These are phyloP conservation scores for Flaveria sonorensis DNA, from an alignment of 129 eudicot genomes.

Conservation along the genomic window DNA sequence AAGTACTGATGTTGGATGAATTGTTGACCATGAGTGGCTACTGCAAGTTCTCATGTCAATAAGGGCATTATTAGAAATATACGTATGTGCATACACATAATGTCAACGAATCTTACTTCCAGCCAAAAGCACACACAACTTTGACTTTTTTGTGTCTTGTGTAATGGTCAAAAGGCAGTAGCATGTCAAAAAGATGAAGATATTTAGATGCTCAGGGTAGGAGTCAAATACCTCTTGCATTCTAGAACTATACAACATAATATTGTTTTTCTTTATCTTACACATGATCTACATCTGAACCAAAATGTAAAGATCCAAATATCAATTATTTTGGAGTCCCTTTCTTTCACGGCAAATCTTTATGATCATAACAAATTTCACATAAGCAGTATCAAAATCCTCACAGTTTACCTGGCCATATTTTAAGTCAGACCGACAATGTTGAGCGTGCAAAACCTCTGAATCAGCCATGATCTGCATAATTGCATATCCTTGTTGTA, in stretches of 20 bases:
- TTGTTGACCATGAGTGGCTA: constrained; percentile 31
- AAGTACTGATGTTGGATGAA: constrained; percentile 24
- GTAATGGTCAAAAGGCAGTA: constrained; percentile 35
- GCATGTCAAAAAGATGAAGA: constrained; percentile 29
- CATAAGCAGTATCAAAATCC: not conserved
- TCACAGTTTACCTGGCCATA: constrained; percentile 5
- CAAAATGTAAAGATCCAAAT: not conserved
- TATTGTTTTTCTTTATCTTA: constrained; percentile 17
- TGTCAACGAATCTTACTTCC: constrained; percentile 21
- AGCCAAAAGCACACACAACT: constrained; percentile 14
- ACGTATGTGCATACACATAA: constrained; percentile 24
- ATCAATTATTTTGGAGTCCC: not conserved
- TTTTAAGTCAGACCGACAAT: constrained; percentile 22
- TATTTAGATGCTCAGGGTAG: constrained; percentile 30
- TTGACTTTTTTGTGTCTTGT: constrained; percentile 23
- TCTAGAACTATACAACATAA: not conserved
- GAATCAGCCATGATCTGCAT: constrained; percentile 3
- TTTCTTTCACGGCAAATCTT: not conserved
- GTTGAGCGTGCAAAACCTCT: constrained; percentile 9
- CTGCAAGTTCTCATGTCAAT: constrained; percentile 31
- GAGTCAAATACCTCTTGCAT: constrained; percentile 42
- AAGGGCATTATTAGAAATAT: constrained; percentile 1
- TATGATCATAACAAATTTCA: constrained; percentile 15
- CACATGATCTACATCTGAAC: constrained; percentile 7
- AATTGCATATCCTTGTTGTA: not conserved